Evolutionary conservation across 1,284 basidiomycete species (phyloP).

Genomic region (Gomphus sp.): DNA sequence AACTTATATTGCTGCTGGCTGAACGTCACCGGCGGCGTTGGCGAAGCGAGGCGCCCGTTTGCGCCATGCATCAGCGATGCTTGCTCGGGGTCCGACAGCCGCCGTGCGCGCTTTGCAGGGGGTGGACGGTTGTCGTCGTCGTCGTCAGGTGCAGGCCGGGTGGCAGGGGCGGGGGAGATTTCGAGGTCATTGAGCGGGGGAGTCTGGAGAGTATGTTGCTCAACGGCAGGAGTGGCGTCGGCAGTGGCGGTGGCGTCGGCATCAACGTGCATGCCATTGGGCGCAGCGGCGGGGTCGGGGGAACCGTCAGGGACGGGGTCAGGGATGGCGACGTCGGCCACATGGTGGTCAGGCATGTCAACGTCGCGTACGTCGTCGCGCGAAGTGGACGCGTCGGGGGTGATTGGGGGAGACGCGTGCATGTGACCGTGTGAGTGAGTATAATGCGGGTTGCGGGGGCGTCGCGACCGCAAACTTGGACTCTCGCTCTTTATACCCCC

Average conservation of each 20-base stretch:
- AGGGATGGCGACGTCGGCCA: conserved; percentile 16
- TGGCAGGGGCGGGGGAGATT: conserved; percentile 32
- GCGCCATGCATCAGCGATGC: conserved; percentile 39
- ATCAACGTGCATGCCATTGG: not conserved
- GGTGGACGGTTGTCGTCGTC: conserved; percentile 49
- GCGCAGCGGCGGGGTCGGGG: too few species aligned
- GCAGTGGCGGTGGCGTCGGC: conserved; percentile 21
- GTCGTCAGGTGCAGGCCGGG: conserved; percentile 27
- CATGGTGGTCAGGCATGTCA: conserved; percentile 32
- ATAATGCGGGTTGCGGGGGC: conserved; percentile 11
- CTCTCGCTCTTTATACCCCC: conserved; percentile 17
- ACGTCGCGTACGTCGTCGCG: conserved; percentile 20
- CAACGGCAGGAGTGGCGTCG: conserved; percentile 26
- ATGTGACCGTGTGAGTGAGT: conserved; percentile 27
- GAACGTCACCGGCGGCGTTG: conserved; percentile 27
- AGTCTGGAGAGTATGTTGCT: conserved; percentile 31
- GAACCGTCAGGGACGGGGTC: conserved; percentile 1
- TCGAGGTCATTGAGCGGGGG: conserved; percentile 19
- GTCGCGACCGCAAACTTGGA: conserved; percentile 9
- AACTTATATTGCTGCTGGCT: conserved; percentile 72
- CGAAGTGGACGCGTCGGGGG: conserved; percentile 42
- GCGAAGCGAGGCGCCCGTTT: conserved; percentile 21
- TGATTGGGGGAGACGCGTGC: conserved; percentile 31
- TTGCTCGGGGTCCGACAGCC: conserved; percentile 43
- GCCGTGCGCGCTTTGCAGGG: conserved; percentile 58